Base-by-base conservation (phyloP, 805 yeast species). In the Dipodascus geniculatus region DNA sequence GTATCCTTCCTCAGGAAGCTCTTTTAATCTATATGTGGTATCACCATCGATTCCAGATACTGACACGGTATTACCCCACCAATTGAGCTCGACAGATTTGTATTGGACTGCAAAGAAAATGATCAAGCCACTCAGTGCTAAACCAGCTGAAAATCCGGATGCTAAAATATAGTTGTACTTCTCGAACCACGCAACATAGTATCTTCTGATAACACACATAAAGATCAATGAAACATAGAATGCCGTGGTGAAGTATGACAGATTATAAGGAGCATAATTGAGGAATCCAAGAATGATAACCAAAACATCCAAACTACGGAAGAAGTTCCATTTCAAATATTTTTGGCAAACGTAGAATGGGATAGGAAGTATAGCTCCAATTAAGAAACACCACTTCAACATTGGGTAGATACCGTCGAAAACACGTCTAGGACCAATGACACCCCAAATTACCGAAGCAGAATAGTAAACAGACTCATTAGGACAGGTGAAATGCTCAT, bases 11-110 rank as follows among this genome's bases (percentile, higher is more conserved):
- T 48, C 54, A 8, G 61, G 61, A 50, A 3, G 60, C 55, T 51
- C 57, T 28, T 1, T 35, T 23, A n/a, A 55, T 4, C 31, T 20
- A 17, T 23, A 4, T n/a, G 49, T 20, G 28, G 52, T 53, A 8
- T 24, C 53, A 23, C 57, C 62, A 47, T 60, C 65, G 8, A 59
- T 50, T 9, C 64, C 64, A 9, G 56, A 55, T 8, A 22, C 50
- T 4, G 54, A 42, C 47, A 63, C 69, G 11, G 56, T 59, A 54
- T 80, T 81, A 1, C 88, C 88, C 88, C 88, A 83, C 88, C 88
- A 83, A 44, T 66, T 56, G 14, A 81, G 52, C 2, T 62, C 56
- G 23, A 67, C 69, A 2, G 70, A 68, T 49, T 77, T 72, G 60
- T 73, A 79, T 55, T 71, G 68, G 2, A 74, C 73, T 1, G 77